Base-by-base conservation (phyloP, 163 green algal genomes). In the Scenedesmus sp. region DNA sequence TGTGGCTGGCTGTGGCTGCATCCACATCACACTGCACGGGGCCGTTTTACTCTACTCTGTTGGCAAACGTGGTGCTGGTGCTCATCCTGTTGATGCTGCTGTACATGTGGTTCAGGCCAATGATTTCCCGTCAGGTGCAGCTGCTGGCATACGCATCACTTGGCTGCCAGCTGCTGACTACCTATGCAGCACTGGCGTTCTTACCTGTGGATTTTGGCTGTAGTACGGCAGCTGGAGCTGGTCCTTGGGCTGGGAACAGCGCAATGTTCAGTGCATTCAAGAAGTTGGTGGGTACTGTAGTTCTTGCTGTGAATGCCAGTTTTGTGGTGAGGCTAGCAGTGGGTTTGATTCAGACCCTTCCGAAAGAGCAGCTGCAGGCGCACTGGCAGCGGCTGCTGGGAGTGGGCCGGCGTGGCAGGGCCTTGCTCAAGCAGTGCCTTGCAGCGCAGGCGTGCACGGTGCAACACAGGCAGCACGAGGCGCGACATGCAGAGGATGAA, bases 161-260 rank as follows among this genome's bases (percentile, higher is more conserved):
- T 13, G 80, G 80, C 26, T n/a, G 51, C 24, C 80, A 85, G 44
- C 44, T 85, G 44, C 40, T 85, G 24, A 85, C 80, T 10, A 70
- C 80, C 40, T 85, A 85, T 68, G 80, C 80, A 43, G 80, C 80
- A 15, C 80, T 85, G 0, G 59, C 80, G 43, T 85, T 85, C 80
- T 24, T 85, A 22, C 26, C 61, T 12, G 9, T 73, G 61, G 22
- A n/a, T 73, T 6, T 7, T 33, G 26, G 6, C 13, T 12, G 61
- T 7, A 33, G 61, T 10, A n/a, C 61, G n/a, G 26, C 61, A 73
- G 61, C 26, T n/a, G 26, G 61, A 37, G 20, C 4, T 40, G 80
- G 6, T 30, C 9, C 80, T 68, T 16, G 59, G 26, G 42, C 4
- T 16, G 80, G 20, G 1, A 43, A 30, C 43, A 26, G 40, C 24